Evolutionary conservation across 495 filamentous ascomycete species (phyloP), one percentile per base, ranked within the genome.

Genomic region (Cladorrhinum samala): DNA sequence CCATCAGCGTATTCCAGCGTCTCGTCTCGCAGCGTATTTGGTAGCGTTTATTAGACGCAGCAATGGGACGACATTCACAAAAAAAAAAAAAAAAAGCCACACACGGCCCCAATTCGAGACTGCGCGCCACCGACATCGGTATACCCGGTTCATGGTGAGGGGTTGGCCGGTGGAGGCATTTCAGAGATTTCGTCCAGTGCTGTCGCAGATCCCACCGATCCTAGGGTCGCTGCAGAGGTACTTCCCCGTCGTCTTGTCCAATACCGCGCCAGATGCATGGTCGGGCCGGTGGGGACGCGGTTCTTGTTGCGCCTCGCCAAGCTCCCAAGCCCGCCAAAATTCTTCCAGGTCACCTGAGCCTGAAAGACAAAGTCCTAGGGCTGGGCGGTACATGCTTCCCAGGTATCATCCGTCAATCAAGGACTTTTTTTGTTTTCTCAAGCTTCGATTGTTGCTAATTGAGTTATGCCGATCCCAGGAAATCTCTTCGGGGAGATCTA

Each of bases 321-420:
- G 53, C 20, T 25, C 33, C 46, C 36, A 49, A 56, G 53, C 30
- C 45, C 48, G 18, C 40, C 53, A 45, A 50, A 61, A 50, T 56
- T 63, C 64, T 62, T 51, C 33, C 41, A 42, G 56, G 54, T 66
- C 63, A 64, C 53, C 63, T 64, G 63, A 61, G 56, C 56, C 46
- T 33, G 56, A 40, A 42, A 53, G 54, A 56, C 53, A 57, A 48
- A 41, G 25, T 38, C 38, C 24, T n/a, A 42, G 9, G 16, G 51
- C 41, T 16, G 45, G 45, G 8, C 14, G 24, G 45, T 47, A 47
- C 45, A 30, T n/a, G 24, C 23, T 0, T 9, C 24, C 11, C 23
- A 33, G 19, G 45, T 47, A 47, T 23, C 45, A 47, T 17, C 13
- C 13, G n/a, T 47, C 16, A 23, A 16, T 23, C 21, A 47, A 47